Base-by-base conservation (phyloP, 2,329 filamentous ascomycete genomes). In the Exophiala viscosa region DNA sequence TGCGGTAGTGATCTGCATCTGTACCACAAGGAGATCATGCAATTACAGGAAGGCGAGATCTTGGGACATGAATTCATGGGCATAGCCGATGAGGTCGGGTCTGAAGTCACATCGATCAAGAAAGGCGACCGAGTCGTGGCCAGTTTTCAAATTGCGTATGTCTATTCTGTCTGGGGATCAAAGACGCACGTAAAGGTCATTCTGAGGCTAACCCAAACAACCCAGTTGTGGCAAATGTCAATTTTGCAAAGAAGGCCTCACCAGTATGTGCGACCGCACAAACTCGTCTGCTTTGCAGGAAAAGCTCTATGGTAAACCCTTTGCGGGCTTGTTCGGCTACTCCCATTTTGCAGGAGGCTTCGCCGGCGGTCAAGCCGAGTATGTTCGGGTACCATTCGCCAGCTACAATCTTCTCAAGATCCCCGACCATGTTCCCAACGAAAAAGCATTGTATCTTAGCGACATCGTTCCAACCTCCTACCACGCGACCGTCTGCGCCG, bases 291-390 rank as follows among this genome's bases (percentile, higher is more conserved):
- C 78, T 0, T 77, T 82, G 39, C 78, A 79, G 57, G 84, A 86
- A 59, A 82, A 79, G 45, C 85, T 95, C 82, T 93, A 92, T 65
- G 89, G 89, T 10, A 82, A 83, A 1, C 78, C 82, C 44, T 90
- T 88, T 5, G 79, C 87, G 1, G 89, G 81, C 64, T 83, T 87
- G 55, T 87, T 87, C 64, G 84, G 85, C 1, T 87, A 87, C 64
- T 83, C 81, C 3, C 84, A 73, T 48, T 87, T 95, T 64, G 89
- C 87, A 0, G 89, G 88, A 5, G 90, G 90, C 0, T 95, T 92
- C 64, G 88, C 88, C 1, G 89, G 90, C 41, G 89, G 89, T 0
- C 90, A 95, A 69, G 86, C 89, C 3, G 90, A 95, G 71, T 95
- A 89, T 64, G 85, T 90, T 0, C 81, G 90, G 7, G 88, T 93